A percentile compares a stretch with the other conserved stretches of the same genome.
Evolutionary conservation across 345 rosid species (phyloP).

Genomic region (Garcia nutans): DNA sequence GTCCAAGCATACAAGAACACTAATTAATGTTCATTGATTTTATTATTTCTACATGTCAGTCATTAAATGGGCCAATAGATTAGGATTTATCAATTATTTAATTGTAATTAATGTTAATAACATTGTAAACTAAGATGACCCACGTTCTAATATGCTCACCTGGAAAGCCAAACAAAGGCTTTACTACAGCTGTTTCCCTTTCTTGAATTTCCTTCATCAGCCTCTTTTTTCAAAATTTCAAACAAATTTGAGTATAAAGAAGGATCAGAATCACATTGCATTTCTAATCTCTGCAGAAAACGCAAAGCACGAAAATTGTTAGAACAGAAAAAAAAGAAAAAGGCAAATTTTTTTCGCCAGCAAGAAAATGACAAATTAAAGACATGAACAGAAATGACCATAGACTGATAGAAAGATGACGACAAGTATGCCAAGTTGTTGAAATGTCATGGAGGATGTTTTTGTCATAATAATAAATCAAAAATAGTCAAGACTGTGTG

Average conservation of each 20-base stretch:
- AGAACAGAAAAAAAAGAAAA: background rate
- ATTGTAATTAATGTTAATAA: background rate
- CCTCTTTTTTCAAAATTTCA: slow-evolving; percentile 74
- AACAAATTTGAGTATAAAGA: slow-evolving; percentile 54
- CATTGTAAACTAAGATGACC: background rate
- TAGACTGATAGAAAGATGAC: slow-evolving; percentile 3
- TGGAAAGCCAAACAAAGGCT: slow-evolving; percentile 91
- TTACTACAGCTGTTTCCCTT: slow-evolving; percentile 62
- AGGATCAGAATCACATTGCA: slow-evolving; percentile 54
- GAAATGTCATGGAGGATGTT: slow-evolving; percentile 28
- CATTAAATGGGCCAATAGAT: background rate
- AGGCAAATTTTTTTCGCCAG: background rate
- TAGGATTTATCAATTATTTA: background rate
- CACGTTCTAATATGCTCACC: slow-evolving; percentile 38
- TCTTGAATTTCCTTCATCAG: slow-evolving; percentile 49
- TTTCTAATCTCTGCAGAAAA: slow-evolving; percentile 62
- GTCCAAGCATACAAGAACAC: background rate
- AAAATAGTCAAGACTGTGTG: background rate
- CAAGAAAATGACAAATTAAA: background rate
- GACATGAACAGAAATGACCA: slow-evolving; percentile 21
- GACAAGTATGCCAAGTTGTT: background rate
- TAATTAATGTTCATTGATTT: background rate
- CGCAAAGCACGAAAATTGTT: background rate
- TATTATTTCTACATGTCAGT: slow-evolving; percentile 1
- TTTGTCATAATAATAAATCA: slow-evolving; percentile 21